These are phyloP conservation scores for Marasmius fiardii DNA, from an alignment of 1,284 basidiomycete genomes.

Conservation along the genomic window DNA sequence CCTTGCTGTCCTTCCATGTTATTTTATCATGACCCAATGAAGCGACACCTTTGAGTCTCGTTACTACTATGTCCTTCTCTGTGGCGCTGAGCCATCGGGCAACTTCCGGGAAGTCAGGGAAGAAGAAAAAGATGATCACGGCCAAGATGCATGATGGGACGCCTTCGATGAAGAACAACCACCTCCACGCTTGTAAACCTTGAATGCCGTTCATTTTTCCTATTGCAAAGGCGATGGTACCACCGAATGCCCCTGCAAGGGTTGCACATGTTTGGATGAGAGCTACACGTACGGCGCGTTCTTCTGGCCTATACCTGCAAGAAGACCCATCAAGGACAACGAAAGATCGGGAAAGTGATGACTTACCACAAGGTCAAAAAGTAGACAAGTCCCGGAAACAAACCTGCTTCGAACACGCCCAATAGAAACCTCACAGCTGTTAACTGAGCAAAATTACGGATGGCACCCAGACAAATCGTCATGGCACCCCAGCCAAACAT, in stretches of 20 bases:
- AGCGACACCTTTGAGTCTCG: constrained; percentile 24
- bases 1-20: constrained; percentile 25
- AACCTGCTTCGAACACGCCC: constrained; percentile 28
- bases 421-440: constrained; percentile 26
- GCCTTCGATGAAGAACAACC: constrained; percentile 47
- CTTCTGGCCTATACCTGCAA: constrained; percentile 29
- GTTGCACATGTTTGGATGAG: constrained; percentile 36
- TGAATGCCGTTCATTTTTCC: constrained; percentile 27
- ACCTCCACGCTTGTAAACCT: constrained; percentile 34
- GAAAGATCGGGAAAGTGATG: background rate
- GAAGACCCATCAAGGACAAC: background rate
- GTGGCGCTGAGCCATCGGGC: constrained; percentile 31
- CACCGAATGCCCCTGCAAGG: constrained; percentile 42
- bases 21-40: constrained; percentile 25
- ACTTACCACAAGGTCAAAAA: constrained; percentile 35
- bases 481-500: constrained; percentile 40
- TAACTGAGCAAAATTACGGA: constrained; percentile 30
- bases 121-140: constrained; percentile 32
- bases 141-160: constrained; percentile 37
- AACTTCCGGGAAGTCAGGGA: constrained; percentile 45
- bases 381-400: constrained; percentile 28
- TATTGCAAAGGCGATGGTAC: constrained; percentile 35
- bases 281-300: constrained; percentile 35
- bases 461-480: constrained; percentile 32
- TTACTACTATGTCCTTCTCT: constrained; percentile 28